phyloP scores from a whole-genome alignment of 2,329 filamentous ascomycete genomes.

The Westerdykella aurantiaca region DNA sequence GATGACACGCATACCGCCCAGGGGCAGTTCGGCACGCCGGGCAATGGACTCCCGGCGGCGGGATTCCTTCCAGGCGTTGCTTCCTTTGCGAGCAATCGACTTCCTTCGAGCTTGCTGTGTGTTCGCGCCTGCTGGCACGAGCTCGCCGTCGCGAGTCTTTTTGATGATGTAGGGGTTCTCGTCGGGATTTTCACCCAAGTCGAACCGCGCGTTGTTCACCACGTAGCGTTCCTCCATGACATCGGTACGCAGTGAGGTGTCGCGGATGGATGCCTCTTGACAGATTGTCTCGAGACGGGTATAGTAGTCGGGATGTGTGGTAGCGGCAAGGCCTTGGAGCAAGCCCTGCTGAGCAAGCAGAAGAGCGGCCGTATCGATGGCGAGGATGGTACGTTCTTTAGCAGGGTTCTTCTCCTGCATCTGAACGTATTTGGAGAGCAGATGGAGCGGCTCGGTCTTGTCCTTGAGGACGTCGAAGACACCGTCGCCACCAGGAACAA shows the following conservation, averaged over 20 bases:
- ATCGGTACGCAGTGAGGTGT: slow-evolving; percentile 71
- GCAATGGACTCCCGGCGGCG: slow-evolving; percentile 74
- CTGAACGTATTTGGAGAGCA: slow-evolving; percentile 72
- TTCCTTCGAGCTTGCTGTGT: slow-evolving; percentile 36
- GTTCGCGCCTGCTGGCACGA: slow-evolving; percentile 48
- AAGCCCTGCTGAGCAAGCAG: slow-evolving; percentile 72
- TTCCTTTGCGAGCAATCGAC: slow-evolving; percentile 63
- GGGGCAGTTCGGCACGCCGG: slow-evolving; percentile 68
- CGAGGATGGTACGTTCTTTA: slow-evolving; percentile 75
- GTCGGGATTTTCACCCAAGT: slow-evolving; percentile 66
- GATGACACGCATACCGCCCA: slow-evolving; percentile 65
- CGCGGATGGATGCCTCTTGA: slow-evolving; percentile 64
- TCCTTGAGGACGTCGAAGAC: slow-evolving; percentile 58
- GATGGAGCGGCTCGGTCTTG: slow-evolving; percentile 54
- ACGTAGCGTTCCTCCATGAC: slow-evolving; percentile 82
- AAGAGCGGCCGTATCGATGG: slow-evolving; percentile 72
- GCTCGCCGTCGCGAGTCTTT: slow-evolving; percentile 50
- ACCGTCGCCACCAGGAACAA: slow-evolving; percentile 67
- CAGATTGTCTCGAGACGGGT: slow-evolving; percentile 77
- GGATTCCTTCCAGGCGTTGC: slow-evolving; percentile 72
- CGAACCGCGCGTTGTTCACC: slow-evolving; percentile 86
- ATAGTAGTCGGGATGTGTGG: slow-evolving; percentile 74
- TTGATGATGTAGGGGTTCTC: slow-evolving; percentile 77
- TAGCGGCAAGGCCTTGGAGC: slow-evolving; percentile 71
- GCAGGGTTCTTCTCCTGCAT: slow-evolving; percentile 72